Evolutionary conservation across 2,329 filamentous ascomycete genomes (phyloP), one percentile per base, ranked within the genome.

Genomic region (Penicillium crustosum): DNA sequence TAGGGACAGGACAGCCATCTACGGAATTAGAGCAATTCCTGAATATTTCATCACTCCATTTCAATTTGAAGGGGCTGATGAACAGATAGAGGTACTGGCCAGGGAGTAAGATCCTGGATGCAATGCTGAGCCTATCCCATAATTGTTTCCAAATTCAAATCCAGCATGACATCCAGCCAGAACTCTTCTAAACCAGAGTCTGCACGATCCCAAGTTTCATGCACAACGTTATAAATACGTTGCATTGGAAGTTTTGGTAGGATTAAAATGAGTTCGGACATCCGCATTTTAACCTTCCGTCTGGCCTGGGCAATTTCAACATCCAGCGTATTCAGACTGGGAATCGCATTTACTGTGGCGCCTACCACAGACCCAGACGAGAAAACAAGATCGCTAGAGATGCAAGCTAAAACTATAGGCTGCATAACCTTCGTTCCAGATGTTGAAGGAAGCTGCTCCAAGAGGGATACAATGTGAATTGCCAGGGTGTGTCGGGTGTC

Each of bases 341-440:
- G 57, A 25, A 66, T 61, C 3, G 58, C 56, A 47, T 65, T 61
- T 43, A 53, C 57, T 2, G 58, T 49, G 6, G 63, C 59, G 6
- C 64, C 61, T 10, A 66, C 45, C 0, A 64, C 38, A 36, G 63
- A 65, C 21, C 61, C 58, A 27, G 56, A 59, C 4, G 64, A 60
- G 55, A 65, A 66, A 1, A 65, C 55, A 56, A 66, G 64, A 51
- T 66, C 64, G 49, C 64, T 66, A 29, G 64, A 64, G 42, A 66
- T 59, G 55, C 63, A 64, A 33, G 61, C 57, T 9, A 66, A 44
- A 45, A 66, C 48, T 23, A 66, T 48, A 6, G 63, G 64, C 21
- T 62, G 61, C 61, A 66, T 62, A 13, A 62, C 64, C 42, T 64
- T 55, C 9, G 64, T 66, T 49, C 64, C 64, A 35, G 64, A 66